Evolutionary conservation across 192 early-diverging fungal genomes (phyloP), one percentile per base, ranked within the genome.

Genomic region (Linnemannia zychae): DNA sequence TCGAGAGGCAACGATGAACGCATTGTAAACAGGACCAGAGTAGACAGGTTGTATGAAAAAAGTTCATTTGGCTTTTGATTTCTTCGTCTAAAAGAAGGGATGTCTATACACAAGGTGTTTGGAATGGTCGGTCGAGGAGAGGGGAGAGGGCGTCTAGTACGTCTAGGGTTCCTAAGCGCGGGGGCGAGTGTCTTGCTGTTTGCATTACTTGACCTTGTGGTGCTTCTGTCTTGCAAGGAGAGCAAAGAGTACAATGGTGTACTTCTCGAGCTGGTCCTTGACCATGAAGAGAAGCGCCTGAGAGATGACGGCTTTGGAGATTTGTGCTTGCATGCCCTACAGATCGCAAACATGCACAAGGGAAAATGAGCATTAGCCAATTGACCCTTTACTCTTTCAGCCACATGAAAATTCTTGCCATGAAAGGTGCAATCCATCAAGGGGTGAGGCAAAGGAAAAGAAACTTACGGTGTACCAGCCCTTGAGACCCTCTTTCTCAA

Each of bases 301-400:
- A 12, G 96, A 97, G 72, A 99, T 89, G n/a, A 99, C 99, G n/a
- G 97, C 99, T 91, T 99, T 99, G 81, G 94, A 91, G 76, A 99
- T 98, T 90, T 99, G 99, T 15, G 97, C 92, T 88, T 95, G 92
- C 96, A 99, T 98, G 44, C 99, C 99, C 94, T 97, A 74, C 28
- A 72, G 72, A 67, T 60, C 38, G 52, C 20, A 18, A 52, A 66
- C 0, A 57, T 44, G 3, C 40, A 44, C 15, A 67, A 40, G 72
- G 36, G 5, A 71, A 72, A 74, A 70, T 75, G 50, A 36, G 11
- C 5, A 20, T 67, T 70, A 74, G 44, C 65, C n/a, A 24, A 67
- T 33, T 38, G n/a, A 15, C 67, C 38, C 47, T 49, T 31, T 24
- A 22, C 16, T 4, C 9, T 34, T 36, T 24, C 6, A 36, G 37